These are phyloP conservation scores for Purpureocillium takamizusanense DNA, from an alignment of 2,329 filamentous ascomycete species.

Conservation along the genomic window DNA sequence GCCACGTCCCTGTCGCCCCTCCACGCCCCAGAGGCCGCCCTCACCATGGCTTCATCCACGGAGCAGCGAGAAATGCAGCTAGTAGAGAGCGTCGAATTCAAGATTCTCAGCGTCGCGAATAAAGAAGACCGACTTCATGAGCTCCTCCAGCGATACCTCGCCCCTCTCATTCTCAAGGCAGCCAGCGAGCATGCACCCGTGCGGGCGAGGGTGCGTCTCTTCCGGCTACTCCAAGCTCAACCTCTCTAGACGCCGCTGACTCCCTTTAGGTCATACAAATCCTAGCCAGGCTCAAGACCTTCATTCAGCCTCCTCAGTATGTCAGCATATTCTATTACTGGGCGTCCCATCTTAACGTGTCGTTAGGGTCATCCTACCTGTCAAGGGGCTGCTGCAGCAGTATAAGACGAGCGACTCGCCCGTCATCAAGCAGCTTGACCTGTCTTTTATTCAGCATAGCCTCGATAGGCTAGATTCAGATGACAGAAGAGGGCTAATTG, in stretches of 20 bases:
- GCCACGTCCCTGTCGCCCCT: neutral
- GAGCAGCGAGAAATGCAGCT: slow-evolving; percentile 72
- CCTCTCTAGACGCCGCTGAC: neutral
- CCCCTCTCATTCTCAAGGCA: slow-evolving; percentile 78
- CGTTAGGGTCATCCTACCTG: slow-evolving; percentile 64
- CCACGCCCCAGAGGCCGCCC: neutral
- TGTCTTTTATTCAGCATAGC: slow-evolving; percentile 84
- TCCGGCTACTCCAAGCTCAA: neutral
- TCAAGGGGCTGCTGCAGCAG: slow-evolving; percentile 75
- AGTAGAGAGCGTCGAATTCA: slow-evolving; percentile 76
- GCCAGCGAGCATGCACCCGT: slow-evolving; percentile 73
- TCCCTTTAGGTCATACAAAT: slow-evolving; percentile 37
- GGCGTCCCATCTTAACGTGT: slow-evolving; percentile 1
- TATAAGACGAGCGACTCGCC: slow-evolving; percentile 69
- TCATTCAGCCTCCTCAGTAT: slow-evolving; percentile 42
- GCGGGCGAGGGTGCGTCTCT: slow-evolving; percentile 56
- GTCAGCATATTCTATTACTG: slow-evolving; percentile 4
- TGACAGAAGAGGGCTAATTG: slow-evolving; percentile 65
- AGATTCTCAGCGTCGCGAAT: slow-evolving; percentile 69
- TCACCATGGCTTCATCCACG: slow-evolving; percentile 26
- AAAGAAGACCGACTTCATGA: slow-evolving; percentile 76
- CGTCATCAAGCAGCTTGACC: slow-evolving; percentile 78
- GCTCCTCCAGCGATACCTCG: slow-evolving; percentile 68
- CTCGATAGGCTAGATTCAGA: slow-evolving; percentile 37
- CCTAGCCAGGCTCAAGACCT: slow-evolving; percentile 42